Percentiles rank a stretch among this genome's conserved stretches.
Conservation (phyloP, 305 asterid species). For the Rubia occidens region DNA sequence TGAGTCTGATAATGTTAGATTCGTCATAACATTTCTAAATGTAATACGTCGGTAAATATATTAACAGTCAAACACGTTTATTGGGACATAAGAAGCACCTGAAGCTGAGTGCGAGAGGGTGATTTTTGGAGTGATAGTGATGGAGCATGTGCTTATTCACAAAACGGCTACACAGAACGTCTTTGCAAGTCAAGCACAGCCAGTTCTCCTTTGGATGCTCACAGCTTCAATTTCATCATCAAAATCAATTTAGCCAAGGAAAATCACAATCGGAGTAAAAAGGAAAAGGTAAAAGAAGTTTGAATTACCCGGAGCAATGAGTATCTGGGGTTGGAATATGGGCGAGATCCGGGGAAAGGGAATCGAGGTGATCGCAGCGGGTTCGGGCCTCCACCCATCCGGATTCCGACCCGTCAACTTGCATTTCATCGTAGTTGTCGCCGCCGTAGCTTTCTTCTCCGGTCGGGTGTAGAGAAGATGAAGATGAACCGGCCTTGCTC, state of each 20-base stretch:
- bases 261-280: background rate
- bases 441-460: slow-evolving; percentile 20
- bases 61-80: too few relatives aligned
- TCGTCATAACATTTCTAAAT: background rate
- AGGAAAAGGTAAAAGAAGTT: background rate
- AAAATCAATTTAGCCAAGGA: background rate
- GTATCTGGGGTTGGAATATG: slow-evolving; percentile 66
- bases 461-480: slow-evolving; percentile 23
- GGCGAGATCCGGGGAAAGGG: slow-evolving; percentile 49
- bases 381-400: slow-evolving; percentile 89
- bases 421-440: slow-evolving; percentile 21
- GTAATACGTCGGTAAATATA: too few relatives aligned
- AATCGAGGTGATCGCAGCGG: slow-evolving; percentile 65
- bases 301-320: slow-evolving; percentile 56
- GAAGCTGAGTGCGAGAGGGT: slow-evolving; percentile 63
- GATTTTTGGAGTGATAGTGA: slow-evolving; percentile 46
- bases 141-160: slow-evolving; percentile 89
- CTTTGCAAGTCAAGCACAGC: slow-evolving; percentile 76
- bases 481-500: slow-evolving; percentile 36
- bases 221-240: slow-evolving; percentile 36
- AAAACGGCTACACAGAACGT: slow-evolving; percentile 78
- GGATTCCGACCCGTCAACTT: slow-evolving; percentile 47
- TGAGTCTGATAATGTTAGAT: too few relatives aligned
- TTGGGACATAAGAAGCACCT: slow-evolving; percentile 27
- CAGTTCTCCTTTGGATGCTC: slow-evolving; percentile 70